Evolutionary conservation across 1,139 yeast genomes (phyloP), one percentile per base, ranked within the genome.

Genomic region (Nakaseomyces uthaithaninus): DNA sequence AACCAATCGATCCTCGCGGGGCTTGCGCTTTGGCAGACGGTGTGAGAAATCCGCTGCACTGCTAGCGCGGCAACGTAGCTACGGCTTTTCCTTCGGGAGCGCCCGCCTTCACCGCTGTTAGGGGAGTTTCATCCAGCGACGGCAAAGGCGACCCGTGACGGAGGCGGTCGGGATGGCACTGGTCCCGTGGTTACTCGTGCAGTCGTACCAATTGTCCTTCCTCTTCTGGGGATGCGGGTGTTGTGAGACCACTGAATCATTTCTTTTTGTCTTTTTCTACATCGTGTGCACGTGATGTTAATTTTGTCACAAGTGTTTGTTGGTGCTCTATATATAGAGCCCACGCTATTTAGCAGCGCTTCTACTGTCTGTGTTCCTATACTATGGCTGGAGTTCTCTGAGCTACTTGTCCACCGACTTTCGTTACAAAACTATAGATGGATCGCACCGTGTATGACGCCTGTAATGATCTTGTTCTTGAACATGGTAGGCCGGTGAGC

Each of bases 121-220:
- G 68, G 68, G 68, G 67, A 63, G 68, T 47, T 46, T 55, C 60
- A 64, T 64, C 67, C 68, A 64, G 67, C 68, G 50, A 57, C 60
- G 59, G 64, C 66, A 53, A 54, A 49, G 51, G 52, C 53, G 59
- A 57, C 66, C 67, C 66, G 65, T 57, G 53, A 56, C 36, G 64
- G 63, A 63, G 68, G 68, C 67, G 67, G 55, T 51, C 58, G 62
- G 67, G 67, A 62, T 55, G 48, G 61, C 68, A 64, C 59, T 36
- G 24, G 38, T 36, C 33, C 35, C 25, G 28, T 23, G 28, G 28
- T 12, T 17, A 34, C 20, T 14, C 27, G 40, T 28, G 33, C 39
- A 27, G 39, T 37, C 30, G 33, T 38, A 19, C 19, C 37, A 15
- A 28, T 37, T 20, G 27, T 22, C 23, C 43, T 16, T 17, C n/a